Base-by-base conservation (phyloP, 495 filamentous ascomycete genomes). In the Saxophila tyrrhenica region DNA sequence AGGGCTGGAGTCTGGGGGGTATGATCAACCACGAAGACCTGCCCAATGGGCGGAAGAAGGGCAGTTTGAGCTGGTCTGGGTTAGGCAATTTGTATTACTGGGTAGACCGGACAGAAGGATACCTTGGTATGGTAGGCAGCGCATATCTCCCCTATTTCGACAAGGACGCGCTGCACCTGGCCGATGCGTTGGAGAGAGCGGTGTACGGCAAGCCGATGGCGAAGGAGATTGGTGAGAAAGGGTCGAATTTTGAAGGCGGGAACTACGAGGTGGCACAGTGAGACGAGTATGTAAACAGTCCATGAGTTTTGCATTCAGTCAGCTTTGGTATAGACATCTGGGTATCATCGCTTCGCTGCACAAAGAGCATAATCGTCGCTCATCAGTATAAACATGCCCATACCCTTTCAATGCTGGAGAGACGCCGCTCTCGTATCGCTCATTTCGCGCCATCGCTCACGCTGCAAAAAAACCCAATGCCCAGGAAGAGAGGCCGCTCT, bases 1-100 rank as follows among this genome's bases (percentile, higher is more conserved):
- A 48, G 23, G 45, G 45, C 45, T 48, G 45, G 45, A 48, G 45
- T 48, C 45, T 48, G 9, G 45, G 21, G 7, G 45, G 45, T 2
- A 9, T 48, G 20, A 20, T 25, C 21, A 48, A 48, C 21, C 5
- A 23, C 24, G 45, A 48, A 21, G 19, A 13, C 11, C 10, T 25
- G 13, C 45, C 23, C 10, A 48, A 48, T 20, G 45, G 45, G 10
- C 45, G 45, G 20, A 48, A 20, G 9, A 48, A 48, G 21, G 24
- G 24, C 9, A 48, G 45, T 20, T 24, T 25, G 45, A 17, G 7
- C 10, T 48, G 45, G 45, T 9, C 45, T 25, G 45, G 45, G 10
- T 17, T 48, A 7, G 45, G 45, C 45, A 48, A 48, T 21, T 48
- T 9, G 7, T 48, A 48, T 21, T 48, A 7, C 5, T 48, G 45